These are phyloP conservation scores for Sarcodon sp. DNA, from an alignment of 768 basidiomycete genomes.

Conservation along the genomic window DNA sequence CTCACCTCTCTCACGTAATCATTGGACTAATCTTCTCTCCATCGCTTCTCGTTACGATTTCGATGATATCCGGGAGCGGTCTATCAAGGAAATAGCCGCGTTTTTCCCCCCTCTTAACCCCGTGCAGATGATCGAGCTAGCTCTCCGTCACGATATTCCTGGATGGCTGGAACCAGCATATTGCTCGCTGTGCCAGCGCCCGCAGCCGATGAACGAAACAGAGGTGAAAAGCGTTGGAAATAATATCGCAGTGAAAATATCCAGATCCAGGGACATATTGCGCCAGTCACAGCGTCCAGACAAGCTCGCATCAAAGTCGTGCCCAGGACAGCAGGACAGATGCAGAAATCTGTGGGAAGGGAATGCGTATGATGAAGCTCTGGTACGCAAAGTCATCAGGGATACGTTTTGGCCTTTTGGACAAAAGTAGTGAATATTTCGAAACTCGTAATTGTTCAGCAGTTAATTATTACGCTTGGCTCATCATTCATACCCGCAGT, in stretches of 20 bases:
- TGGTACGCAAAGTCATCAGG: too few species aligned
- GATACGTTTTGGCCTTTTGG: too few species aligned
- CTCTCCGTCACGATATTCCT: slow-evolving; percentile 22
- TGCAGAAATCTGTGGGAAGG: too few species aligned
- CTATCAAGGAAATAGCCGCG: slow-evolving; percentile 14
- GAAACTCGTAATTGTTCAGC: too few species aligned
- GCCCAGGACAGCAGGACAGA: too few species aligned
- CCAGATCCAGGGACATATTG: too few species aligned
- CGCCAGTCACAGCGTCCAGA: too few species aligned
- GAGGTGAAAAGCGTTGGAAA: slow-evolving; percentile 22
- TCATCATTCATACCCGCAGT: too few species aligned
- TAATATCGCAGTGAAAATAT: background rate
- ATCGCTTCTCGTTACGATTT: slow-evolving; percentile 26
- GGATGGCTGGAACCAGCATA: slow-evolving; percentile 28
- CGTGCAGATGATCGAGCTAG: slow-evolving; percentile 23
- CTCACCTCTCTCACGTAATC: background rate
- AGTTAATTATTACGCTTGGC: too few species aligned
- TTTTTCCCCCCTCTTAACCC: slow-evolving; percentile 9
- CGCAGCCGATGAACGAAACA: slow-evolving; percentile 18
- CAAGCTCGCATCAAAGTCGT: too few species aligned
- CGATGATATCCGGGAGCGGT: slow-evolving; percentile 20
- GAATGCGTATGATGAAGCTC: too few species aligned
- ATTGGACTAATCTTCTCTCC: slow-evolving; percentile 26
- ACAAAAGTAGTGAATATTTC: too few species aligned
- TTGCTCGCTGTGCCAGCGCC: slow-evolving; percentile 20